Base-by-base conservation (phyloP, 345 rosid genomes). In the Rubroshorea leprosula region DNA sequence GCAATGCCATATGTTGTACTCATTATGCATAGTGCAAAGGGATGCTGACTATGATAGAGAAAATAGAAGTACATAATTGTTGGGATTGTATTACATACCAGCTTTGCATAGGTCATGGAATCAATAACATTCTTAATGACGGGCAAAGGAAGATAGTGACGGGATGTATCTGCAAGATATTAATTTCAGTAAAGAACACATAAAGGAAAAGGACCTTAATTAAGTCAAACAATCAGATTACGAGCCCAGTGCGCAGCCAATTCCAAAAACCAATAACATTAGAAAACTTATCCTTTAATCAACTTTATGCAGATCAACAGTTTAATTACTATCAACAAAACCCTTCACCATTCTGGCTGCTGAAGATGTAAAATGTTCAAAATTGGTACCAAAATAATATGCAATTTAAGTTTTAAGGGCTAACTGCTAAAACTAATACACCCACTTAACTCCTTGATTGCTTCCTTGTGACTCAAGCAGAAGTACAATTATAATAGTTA, bases 111-210 rank as follows among this genome's bases (percentile, higher is more conserved):
- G 53, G 87, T 67, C 88, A 86, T 81, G 10, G 88, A 74, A 57
- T 86, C 81, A 58, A 86, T 86, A n/a, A 86, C 87, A 29, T 76
- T 80, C 75, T 81, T 81, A 12, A 83, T 80, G 60, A 75, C 57
- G 0, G 79, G 62, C 66, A 81, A 26, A 27, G 95, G 84, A 64
- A 72, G 80, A 70, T 79, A 86, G 57, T 86, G 95, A 59, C 95
- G 79, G 31, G 95, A 76, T 50, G 95, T 86, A 73, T 86, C 95
- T 86, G 79, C 68, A 64, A 59, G 55, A 58, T 52, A 9, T 44
- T 8, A 35, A 13, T 35, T 35, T 35, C 9, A 35, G 41, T 6
- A 10, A 3, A 13, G n/a, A n/a, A 35, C 41, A 35, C 12, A 35
- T 6, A 35, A 6, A 35, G 9, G 9, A 35, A 35, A 35, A 35